Evolutionary conservation across 1,284 basidiomycete species (phyloP).

Genomic region (Cryptococcus sp.): DNA sequence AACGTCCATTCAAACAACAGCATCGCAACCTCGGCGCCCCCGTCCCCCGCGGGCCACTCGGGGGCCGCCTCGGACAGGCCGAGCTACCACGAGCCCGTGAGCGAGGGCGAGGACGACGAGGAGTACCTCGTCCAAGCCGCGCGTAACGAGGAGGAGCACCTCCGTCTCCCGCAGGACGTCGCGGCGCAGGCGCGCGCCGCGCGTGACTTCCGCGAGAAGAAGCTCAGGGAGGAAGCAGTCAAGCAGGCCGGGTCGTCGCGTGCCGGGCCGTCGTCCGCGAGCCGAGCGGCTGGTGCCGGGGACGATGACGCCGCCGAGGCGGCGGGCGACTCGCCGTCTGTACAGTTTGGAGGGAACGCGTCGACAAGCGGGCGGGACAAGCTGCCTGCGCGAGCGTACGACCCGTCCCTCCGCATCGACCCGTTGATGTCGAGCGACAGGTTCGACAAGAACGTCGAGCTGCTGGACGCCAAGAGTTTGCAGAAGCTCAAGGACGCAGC

Average conservation of each 20-base stretch:
- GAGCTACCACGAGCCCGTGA: slow-evolving; percentile 75
- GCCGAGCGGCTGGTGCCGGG: background rate
- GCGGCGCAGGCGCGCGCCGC: slow-evolving; percentile 78
- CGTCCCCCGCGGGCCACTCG: slow-evolving; percentile 23
- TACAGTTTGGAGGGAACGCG: background rate
- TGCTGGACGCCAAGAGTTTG: slow-evolving; percentile 41
- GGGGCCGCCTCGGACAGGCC: slow-evolving; percentile 23
- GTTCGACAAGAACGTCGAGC: slow-evolving; percentile 65
- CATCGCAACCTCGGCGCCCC: slow-evolving; percentile 51
- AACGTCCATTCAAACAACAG: slow-evolving; percentile 43
- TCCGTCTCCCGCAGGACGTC: slow-evolving; percentile 66
- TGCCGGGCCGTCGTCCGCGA: slow-evolving; percentile 1
- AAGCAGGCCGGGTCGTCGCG: slow-evolving; percentile 13
- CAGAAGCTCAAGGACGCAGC: slow-evolving; percentile 60
- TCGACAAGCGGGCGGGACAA: slow-evolving; percentile 4
- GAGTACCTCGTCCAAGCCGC: slow-evolving; percentile 65
- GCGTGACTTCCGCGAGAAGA: slow-evolving; percentile 73
- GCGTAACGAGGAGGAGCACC: slow-evolving; percentile 71
- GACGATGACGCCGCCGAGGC: background rate
- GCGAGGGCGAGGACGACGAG: slow-evolving; percentile 75
- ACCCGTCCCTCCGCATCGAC: slow-evolving; percentile 65
- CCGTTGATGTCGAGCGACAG: slow-evolving; percentile 74
- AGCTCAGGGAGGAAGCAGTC: slow-evolving; percentile 58
- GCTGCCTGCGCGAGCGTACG: slow-evolving; percentile 24
- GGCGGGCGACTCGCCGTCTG: background rate